A percentile compares a stretch with the other conserved stretches of the same genome.
Conservation (phyloP, 148 eudicot genomes). For the Gaultheria prostrata region DNA sequence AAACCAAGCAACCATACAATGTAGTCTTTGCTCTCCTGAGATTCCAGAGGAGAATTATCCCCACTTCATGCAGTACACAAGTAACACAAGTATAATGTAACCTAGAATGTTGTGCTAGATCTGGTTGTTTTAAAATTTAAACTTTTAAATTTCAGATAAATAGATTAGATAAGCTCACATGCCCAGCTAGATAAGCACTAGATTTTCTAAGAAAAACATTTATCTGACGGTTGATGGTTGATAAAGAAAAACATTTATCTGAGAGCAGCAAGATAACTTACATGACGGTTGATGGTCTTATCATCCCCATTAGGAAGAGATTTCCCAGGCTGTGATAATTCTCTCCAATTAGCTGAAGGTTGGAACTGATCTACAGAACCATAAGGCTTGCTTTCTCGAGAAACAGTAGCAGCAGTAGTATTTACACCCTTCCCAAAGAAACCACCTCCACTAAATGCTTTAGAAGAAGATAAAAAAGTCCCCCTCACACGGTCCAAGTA, state of each 20-base stretch:
- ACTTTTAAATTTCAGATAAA: not conserved
- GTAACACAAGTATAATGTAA: not conserved
- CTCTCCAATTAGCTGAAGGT: slow-evolving; percentile 51
- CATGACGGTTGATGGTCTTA: slow-evolving; percentile 41
- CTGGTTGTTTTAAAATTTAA: not conserved
- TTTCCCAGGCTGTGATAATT: slow-evolving; percentile 44
- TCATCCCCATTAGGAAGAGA: slow-evolving; percentile 49
- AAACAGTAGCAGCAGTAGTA: slow-evolving; percentile 34
- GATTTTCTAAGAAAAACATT: not conserved
- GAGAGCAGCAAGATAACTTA: slow-evolving; percentile 39
- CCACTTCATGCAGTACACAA: not conserved
- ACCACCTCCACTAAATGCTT: slow-evolving; percentile 76
- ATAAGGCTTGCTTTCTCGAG: slow-evolving; percentile 65
- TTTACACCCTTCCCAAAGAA: slow-evolving; percentile 70
- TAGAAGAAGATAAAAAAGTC: slow-evolving; percentile 76
- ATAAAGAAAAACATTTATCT: not conserved
- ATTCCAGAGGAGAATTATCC: slow-evolving; percentile 1
- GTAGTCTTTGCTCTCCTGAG: slow-evolving; percentile 2
- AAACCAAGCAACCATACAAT: not conserved
- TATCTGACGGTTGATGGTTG: slow-evolving; percentile 27
- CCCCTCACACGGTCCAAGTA: slow-evolving; percentile 90
- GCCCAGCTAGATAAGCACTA: not conserved
- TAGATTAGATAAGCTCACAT: not conserved
- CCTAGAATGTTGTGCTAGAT: not conserved
- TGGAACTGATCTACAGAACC: slow-evolving; percentile 43